Evolutionary conservation across 257 asterid genomes (phyloP), one percentile per base, ranked within the genome.

Genomic region (Coffea canephora): DNA sequence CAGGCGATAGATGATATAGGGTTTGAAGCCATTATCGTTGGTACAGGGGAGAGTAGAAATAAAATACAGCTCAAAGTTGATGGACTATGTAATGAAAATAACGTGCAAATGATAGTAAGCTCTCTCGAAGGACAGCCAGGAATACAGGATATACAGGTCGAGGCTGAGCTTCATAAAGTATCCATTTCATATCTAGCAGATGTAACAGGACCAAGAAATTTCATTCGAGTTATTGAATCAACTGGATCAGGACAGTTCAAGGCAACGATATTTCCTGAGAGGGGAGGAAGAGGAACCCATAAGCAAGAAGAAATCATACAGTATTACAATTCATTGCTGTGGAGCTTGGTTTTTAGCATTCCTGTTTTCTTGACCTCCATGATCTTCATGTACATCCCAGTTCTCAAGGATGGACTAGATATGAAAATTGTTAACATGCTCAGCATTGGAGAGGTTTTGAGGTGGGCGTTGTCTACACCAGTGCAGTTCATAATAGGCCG

Each of bases 401-500:
- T 83, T 25, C 50, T 84, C 66, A 87, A 82, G 81, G 81, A 87
- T 48, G 85, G 79, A 10, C 75, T 87, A 34, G 88, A 87, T 73
- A 82, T 77, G 75, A 84, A 87, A 81, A 84, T 80, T 13, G 78
- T 84, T 48, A 87, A 87, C 80, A 84, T 84, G 83, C 85, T 82
- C 25, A 87, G 70, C 70, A 76, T 84, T 80, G 90, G 90, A 52
- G 83, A 84, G 82, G 57, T 75, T 61, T 77, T 82, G 69, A 81
- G 88, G 69, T 87, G 90, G 90, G 71, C 69, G 45, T 74, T 87
- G 25, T 82, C 86, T 43, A 84, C 88, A 39, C 90, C 88, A 0
- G 88, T 87, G 80, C 88, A 82, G 78, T 87, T 87, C 77, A 82
- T 87, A 77, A 82, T 87, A 45, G 90, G 90, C 41, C 74, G 90